Evolutionary conservation across 2,329 filamentous ascomycete species (phyloP).

Genomic region (Diaporthe amygdali): DNA sequence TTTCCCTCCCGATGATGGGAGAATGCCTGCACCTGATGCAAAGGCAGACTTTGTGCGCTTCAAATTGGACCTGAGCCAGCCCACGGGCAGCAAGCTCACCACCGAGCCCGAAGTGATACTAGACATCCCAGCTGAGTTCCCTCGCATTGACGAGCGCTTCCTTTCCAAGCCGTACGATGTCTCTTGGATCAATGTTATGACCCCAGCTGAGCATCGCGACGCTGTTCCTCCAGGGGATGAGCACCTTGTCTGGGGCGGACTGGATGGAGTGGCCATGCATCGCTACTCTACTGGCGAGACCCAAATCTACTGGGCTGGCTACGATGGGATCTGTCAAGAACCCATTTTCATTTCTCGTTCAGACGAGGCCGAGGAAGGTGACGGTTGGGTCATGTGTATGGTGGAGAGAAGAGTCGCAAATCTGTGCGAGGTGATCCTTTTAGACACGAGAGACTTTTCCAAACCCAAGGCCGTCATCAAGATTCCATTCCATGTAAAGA

Average conservation of each 20-base stretch:
- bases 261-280: slow-evolving; percentile 24
- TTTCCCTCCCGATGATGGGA: slow-evolving; percentile 42
- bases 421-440: slow-evolving; percentile 44
- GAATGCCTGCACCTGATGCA: slow-evolving; percentile 36
- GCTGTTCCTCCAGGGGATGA: background rate
- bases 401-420: slow-evolving; percentile 31
- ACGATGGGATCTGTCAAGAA: slow-evolving; percentile 45
- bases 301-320: slow-evolving; percentile 36
- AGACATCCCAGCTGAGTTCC: slow-evolving; percentile 47
- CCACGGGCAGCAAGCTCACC: slow-evolving; percentile 31
- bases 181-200: slow-evolving; percentile 45
- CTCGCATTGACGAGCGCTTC: slow-evolving; percentile 49
- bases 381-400: slow-evolving; percentile 43
- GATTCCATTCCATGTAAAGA: slow-evolving; percentile 40
- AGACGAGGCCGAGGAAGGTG: slow-evolving; percentile 39
- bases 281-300: slow-evolving; percentile 8
- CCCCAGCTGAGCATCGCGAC: slow-evolving; percentile 7
- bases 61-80: slow-evolving; percentile 41
- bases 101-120: slow-evolving; percentile 36
- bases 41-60: slow-evolving; percentile 49
- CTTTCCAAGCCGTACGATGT: slow-evolving; percentile 43
- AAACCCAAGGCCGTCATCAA: slow-evolving; percentile 45
- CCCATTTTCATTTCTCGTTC: slow-evolving; percentile 46
- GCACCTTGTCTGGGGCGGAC: background rate
- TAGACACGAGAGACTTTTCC: slow-evolving; percentile 44